Conservation (phyloP, 306 rosid species). For the Rosa lucieae region DNA sequence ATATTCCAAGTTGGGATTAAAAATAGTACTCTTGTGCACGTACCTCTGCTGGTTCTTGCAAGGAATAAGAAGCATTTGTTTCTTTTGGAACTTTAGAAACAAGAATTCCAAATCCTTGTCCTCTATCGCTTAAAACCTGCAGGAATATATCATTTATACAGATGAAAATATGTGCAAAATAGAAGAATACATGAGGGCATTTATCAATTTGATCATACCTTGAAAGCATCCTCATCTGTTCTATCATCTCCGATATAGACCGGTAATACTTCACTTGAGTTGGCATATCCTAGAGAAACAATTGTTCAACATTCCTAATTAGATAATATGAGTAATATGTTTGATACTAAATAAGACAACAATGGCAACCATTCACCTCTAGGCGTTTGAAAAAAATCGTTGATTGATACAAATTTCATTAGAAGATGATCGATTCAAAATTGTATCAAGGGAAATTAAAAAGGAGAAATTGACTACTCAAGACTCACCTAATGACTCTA, state of each 20-base stretch:
- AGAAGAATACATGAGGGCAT: neutral
- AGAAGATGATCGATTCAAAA: neutral
- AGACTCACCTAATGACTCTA: conserved; percentile 64
- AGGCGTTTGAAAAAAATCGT: neutral
- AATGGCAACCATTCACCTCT: too few species aligned
- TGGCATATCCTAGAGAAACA: conserved; percentile 52
- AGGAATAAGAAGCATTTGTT: conserved; percentile 76
- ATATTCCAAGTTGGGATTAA: neutral
- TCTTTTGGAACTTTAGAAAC: conserved; percentile 83
- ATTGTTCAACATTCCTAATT: neutral
- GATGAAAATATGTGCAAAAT: neutral
- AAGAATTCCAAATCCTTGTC: conserved; percentile 86
- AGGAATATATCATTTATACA: neutral
- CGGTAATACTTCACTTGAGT: conserved; percentile 70
- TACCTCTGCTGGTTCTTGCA: conserved; percentile 91
- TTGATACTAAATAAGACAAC: neutral
- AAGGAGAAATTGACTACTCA: neutral
- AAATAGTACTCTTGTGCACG: conserved; percentile 6
- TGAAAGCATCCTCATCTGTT: conserved; percentile 93
- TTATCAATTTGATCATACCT: conserved; percentile 38
- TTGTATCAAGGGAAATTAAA: neutral
- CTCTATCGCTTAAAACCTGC: conserved; percentile 66
- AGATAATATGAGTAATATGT: neutral
- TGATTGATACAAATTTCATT: neutral
- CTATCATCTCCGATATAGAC: conserved; percentile 91